Evolutionary conservation across 306 rosid genomes (phyloP), one percentile per base, ranked within the genome.

Genomic region (Ormosia emarginata): DNA sequence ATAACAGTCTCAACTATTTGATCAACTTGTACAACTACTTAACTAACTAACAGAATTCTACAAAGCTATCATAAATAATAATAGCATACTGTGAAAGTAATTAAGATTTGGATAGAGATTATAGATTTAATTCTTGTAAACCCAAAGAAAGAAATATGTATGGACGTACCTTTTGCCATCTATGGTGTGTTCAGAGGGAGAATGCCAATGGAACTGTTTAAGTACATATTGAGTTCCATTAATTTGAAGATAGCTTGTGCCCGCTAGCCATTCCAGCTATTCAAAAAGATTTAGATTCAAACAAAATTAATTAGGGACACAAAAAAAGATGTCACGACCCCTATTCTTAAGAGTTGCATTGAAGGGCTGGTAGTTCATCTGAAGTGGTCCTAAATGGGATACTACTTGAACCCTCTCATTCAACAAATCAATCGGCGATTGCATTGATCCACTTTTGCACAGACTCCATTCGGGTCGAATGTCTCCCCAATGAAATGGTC

Each of bases 131-230:
- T 14, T n/a, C 9, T 7, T 1, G 30, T 6, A 18, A 56, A 56
- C 32, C 9, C 14, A 50, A 50, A 33, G 10, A 2, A 43, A 43
- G 11, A 55, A 15, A 33, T 53, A 69, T 2, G 1, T 13, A 30
- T 47, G 3, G n/a, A 32, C 0, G 71, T 71, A 87, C 90, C 82
- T 84, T 83, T 15, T 74, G 59, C 93, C 94, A 74, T 90, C 59
- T 75, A 92, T 58, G 49, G 91, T 85, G 83, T 94, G 97, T 77
- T 94, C 96, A 6, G 97, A 92, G 47, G 94, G 92, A 49, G 92
- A 75, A 76, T 94, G 98, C 98, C 98, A 94, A 81, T 94, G 98
- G 39, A 53, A 70, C 18, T 94, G 96, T 41, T n/a, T 43, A 17
- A 94, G 90, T 6, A 8, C 24, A 76, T 91, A 94, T 6, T 30